A percentile compares a stretch with the other conserved stretches of the same genome.
Evolutionary conservation across 2,329 filamentous ascomycete species (phyloP).

Genomic region (Stagonosporopsis vannaccii): DNA sequence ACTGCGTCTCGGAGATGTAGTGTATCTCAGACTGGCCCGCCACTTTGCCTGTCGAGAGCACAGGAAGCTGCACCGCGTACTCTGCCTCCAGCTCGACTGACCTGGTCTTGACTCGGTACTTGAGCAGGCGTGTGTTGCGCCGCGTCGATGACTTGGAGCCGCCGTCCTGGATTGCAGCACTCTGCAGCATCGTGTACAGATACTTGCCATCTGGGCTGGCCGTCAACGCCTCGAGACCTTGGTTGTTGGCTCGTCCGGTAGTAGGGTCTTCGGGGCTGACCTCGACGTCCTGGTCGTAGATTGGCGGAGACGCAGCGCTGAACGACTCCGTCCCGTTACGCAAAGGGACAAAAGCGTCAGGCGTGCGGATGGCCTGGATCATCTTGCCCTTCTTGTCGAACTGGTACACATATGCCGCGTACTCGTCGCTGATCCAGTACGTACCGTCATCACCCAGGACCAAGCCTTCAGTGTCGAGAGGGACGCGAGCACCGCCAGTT

Average conservation of each 20-base stretch:
- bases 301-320: conserved; percentile 68
- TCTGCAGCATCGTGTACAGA: conserved; percentile 71
- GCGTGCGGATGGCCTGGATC: conserved; percentile 69
- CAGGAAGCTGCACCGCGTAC: conserved; percentile 71
- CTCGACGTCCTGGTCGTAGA: conserved; percentile 60
- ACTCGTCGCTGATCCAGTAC: conserved; percentile 71
- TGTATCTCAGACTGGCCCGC: conserved; percentile 75
- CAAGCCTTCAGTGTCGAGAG: conserved; percentile 72
- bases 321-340: conserved; percentile 69
- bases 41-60: conserved; percentile 62
- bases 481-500: conserved; percentile 65
- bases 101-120: conserved; percentile 65
- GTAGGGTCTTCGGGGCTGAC: conserved; percentile 64
- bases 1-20: conserved; percentile 67
- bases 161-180: conserved; percentile 61
- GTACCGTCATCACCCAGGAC: conserved; percentile 65
- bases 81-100: conserved; percentile 63
- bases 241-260: conserved; percentile 73
- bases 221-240: conserved; percentile 76
- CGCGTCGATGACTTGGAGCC: conserved; percentile 62
- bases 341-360: conserved; percentile 68
- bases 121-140: conserved; percentile 67
- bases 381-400: conserved; percentile 67
- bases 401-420: conserved; percentile 73
- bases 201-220: conserved; percentile 68